Conservation (phyloP, 306 rosid species). For the Lathyrus aphaca region DNA sequence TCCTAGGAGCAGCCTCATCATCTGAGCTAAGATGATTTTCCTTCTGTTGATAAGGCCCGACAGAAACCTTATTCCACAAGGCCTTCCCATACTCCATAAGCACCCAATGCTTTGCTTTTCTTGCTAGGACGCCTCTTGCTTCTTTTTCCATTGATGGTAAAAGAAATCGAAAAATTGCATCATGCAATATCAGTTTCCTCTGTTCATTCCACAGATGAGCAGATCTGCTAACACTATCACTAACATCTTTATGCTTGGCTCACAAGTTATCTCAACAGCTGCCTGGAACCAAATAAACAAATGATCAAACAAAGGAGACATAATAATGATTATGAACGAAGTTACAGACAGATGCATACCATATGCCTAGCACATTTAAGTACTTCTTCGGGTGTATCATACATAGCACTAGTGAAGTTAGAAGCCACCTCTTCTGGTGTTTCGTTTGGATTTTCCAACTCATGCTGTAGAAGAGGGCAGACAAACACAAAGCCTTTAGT, state of each 20-base stretch:
- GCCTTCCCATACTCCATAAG: constrained; percentile 84
- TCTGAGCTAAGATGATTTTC: constrained; percentile 80
- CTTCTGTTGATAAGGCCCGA: constrained; percentile 90
- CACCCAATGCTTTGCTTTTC: constrained; percentile 85
- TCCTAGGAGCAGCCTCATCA: constrained; percentile 92
- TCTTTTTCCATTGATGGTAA: constrained; percentile 96
- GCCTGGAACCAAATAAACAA: constrained; percentile 43
- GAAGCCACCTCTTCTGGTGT: constrained; percentile 98
- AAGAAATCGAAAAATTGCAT: constrained; percentile 80
- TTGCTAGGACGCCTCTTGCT: constrained; percentile 73
- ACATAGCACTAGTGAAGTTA: constrained; percentile 84
- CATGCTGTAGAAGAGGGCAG: constrained; percentile 55
- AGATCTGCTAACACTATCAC: constrained; percentile 94
- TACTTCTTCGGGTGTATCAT: constrained; percentile 74
- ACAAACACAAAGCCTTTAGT: too few relatives aligned
- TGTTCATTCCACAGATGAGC: constrained; percentile 99
- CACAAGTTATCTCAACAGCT: constrained; percentile 96
- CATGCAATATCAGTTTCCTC: constrained; percentile 83
- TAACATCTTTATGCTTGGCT: constrained; percentile 89
- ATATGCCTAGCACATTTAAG: constrained; percentile 96
- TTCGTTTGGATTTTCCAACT: constrained; percentile 93
- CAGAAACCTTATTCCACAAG: constrained; percentile 77
- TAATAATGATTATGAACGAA: too few relatives aligned
- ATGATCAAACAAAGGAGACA: too few relatives aligned
- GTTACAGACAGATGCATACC: too few relatives aligned